These are phyloP conservation scores for Pythium dissimile DNA, from an alignment of 352 stramenopile genomes.

Conservation along the genomic window DNA sequence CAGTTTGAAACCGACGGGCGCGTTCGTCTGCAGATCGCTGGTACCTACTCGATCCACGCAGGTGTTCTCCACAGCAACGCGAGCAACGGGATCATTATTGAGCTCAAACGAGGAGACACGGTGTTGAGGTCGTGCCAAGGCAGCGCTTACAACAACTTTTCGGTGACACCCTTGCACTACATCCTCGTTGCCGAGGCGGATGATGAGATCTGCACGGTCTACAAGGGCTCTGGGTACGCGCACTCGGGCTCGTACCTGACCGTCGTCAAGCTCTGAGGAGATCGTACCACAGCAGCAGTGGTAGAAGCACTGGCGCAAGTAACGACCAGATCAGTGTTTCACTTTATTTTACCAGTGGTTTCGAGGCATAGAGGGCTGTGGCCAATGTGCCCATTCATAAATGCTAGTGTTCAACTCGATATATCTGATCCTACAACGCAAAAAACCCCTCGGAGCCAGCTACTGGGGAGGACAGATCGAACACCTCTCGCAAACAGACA, in stretches of 20 bases:
- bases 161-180: conserved; percentile 1
- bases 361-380: too few species aligned
- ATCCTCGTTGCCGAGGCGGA: not conserved
- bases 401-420: too few species aligned
- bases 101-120: not conserved
- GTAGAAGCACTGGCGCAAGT: too few species aligned
- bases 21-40: not conserved
- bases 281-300: too few species aligned
- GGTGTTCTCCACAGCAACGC: not conserved
- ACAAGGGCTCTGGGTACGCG: not conserved
- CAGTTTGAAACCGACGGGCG: not conserved
- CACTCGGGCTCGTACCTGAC: conserved; percentile 4
- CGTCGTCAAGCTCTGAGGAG: conserved; percentile 4
- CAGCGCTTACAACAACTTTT: not conserved
- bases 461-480: too few species aligned
- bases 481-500: too few species aligned
- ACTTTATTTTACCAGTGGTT: too few species aligned
- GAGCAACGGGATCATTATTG: not conserved
- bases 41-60: not conserved
- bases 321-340: too few species aligned
- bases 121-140: not conserved
- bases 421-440: too few species aligned
- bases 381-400: too few species aligned
- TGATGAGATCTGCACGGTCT: not conserved
- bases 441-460: too few species aligned